A percentile compares a stretch with the other conserved stretches of the same genome.
Evolutionary conservation across 2,329 filamentous ascomycete genomes (phyloP).

Genomic region (Fusarium floridanum): DNA sequence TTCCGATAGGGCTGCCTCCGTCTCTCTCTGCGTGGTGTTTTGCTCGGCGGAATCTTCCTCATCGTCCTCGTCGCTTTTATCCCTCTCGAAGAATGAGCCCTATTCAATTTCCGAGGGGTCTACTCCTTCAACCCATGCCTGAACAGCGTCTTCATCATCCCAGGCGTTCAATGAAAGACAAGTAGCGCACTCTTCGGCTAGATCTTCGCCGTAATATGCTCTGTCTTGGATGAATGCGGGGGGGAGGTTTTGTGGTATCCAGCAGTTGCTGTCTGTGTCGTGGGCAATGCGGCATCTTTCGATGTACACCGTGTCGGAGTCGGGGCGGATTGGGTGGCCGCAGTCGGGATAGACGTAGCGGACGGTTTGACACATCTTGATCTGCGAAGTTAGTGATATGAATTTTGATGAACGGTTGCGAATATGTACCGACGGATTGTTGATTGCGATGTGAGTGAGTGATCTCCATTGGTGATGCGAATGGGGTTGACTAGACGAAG

Average conservation of each 20-base stretch:
- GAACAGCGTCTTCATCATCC: background rate
- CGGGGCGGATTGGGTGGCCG: constrained; percentile 31
- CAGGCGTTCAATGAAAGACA: background rate
- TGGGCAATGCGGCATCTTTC: constrained; percentile 32
- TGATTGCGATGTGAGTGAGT: too few relatives aligned
- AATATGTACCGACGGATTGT: background rate
- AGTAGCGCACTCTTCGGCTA: constrained; percentile 3
- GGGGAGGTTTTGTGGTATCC: constrained; percentile 25
- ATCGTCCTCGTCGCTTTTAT: background rate
- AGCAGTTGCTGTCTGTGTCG: constrained; percentile 32
- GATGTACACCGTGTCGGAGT: constrained; percentile 16
- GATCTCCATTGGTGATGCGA: too few relatives aligned
- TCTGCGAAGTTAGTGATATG: background rate
- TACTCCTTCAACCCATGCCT: background rate
- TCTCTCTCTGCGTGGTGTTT: background rate
- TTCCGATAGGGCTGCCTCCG: background rate
- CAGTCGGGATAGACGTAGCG: constrained; percentile 43
- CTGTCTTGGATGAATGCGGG: constrained; percentile 4
- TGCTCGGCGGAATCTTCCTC: background rate
- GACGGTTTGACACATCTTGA: constrained; percentile 41
- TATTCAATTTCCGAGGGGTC: background rate
- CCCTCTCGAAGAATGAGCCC: background rate
- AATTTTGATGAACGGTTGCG: background rate
- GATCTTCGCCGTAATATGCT: constrained; percentile 20
- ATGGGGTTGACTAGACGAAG: too few relatives aligned